Evolutionary conservation across 2,329 filamentous ascomycete genomes (phyloP), one percentile per base, ranked within the genome.

Genomic region (Camillea tinctor): DNA sequence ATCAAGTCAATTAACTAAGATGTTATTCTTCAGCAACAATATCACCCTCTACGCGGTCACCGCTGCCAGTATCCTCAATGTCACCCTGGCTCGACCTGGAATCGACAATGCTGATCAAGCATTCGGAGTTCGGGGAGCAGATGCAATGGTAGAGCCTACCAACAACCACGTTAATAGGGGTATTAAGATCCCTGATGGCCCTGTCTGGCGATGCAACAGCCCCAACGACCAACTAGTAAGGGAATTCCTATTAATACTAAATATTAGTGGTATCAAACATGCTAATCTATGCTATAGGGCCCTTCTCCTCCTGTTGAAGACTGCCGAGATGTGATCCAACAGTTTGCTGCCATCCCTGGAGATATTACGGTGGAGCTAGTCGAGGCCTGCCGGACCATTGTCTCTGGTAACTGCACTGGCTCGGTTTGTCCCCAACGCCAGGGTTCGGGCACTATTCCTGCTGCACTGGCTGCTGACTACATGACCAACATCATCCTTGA

Each of bases 331-430:
- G 68, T 66, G 11, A 68, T 71, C 55, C 50, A 66, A 19, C 60
- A 67, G 24, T 68, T 68, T 52, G 57, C 60, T 26, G 60, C 64
- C 19, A 60, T 66, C 17, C 59, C 64, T 8, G 60, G 44, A 11
- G 59, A 62, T 20, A 71, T 71, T 55, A 59, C 60, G 13, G 64
- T 72, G 58, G 63, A 68, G 30, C 61, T 70, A n/a, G 57, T 64
- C 44, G 63, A 67, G 26, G 69, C 69, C 36, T 72, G 70, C 59
- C 64, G 63, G 55, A 56, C 66, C 24, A 64, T 64, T 20, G 57
- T 57, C 36, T 69, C 65, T 1, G 69, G 68, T 44, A 71, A 69
- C 52, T 72, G 70, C 60, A 71, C 68, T 8, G 70, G 62, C 2
- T 62, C 66, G 0, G 64, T 70, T 21, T 72, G 70, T 50, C 70